phyloP scores from a whole-genome alignment of 495 filamentous ascomycete species.

The Neurospora sp. region DNA sequence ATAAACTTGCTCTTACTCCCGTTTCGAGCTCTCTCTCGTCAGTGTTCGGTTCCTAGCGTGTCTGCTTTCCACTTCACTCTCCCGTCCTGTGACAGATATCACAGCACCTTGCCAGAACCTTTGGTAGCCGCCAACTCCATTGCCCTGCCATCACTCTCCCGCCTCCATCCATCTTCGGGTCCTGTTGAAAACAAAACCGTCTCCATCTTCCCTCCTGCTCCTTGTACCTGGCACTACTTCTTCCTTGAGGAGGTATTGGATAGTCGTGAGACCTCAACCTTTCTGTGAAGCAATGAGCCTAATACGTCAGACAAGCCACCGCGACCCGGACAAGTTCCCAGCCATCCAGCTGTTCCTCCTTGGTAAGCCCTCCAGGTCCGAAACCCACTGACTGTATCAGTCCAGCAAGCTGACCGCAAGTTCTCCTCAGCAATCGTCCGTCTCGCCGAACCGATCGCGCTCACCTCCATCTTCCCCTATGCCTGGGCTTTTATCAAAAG shows the following conservation, averaged over 20 bases:
- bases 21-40: not conserved
- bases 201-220: not conserved
- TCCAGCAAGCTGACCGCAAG: constrained; percentile 71
- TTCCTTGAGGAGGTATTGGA: constrained; percentile 1
- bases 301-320: constrained; percentile 30
- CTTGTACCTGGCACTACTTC: not conserved
- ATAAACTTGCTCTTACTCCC: not conserved
- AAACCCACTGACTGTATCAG: constrained; percentile 60
- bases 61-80: not conserved
- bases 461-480: constrained; percentile 82
- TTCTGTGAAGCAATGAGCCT: constrained; percentile 32
- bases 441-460: constrained; percentile 78
- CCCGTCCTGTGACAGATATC: not conserved
- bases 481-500: constrained; percentile 73
- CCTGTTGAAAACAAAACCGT: not conserved
- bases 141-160: too few relatives aligned
- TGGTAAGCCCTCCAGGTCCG: constrained; percentile 38
- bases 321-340: constrained; percentile 56
- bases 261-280: constrained; percentile 23
- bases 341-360: constrained; percentile 67
- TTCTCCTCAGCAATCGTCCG: constrained; percentile 37
- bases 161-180: too few relatives aligned
- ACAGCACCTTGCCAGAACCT: too few relatives aligned
- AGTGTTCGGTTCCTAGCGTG: not conserved
- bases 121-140: too few relatives aligned